These are phyloP conservation scores for Penstemon eatonii DNA, from an alignment of 257 asterid genomes.

Conservation along the genomic window DNA sequence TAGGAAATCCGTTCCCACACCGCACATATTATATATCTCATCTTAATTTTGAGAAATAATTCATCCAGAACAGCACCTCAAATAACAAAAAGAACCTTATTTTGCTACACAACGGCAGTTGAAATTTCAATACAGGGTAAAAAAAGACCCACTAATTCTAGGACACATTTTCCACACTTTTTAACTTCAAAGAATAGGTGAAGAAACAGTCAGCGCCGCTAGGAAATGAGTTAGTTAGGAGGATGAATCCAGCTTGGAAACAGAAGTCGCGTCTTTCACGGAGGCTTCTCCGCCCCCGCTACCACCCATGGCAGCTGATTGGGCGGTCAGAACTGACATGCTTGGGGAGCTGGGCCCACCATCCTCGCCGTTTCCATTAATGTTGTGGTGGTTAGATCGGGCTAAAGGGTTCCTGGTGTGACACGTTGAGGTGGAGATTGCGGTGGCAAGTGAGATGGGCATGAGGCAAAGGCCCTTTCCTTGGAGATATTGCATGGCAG, in stretches of 20 bases:
- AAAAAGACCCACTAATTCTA: too few species aligned
- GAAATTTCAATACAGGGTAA: too few species aligned
- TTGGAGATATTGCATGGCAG: slow-evolving; percentile 96
- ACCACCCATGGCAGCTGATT: slow-evolving; percentile 50
- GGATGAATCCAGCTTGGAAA: slow-evolving; percentile 17
- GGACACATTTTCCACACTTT: not conserved
- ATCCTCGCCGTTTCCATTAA: slow-evolving; percentile 23
- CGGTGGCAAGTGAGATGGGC: slow-evolving; percentile 91
- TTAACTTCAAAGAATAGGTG: not conserved
- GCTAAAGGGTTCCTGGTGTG: slow-evolving; percentile 49
- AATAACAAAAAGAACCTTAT: not conserved
- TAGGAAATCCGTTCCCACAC: too few species aligned
- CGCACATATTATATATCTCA: not conserved
- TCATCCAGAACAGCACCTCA: not conserved
- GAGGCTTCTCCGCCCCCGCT: slow-evolving; percentile 41
- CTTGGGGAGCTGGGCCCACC: slow-evolving; percentile 71
- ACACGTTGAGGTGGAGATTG: slow-evolving; percentile 80
- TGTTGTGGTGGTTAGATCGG: slow-evolving; percentile 20
- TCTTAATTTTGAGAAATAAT: not conserved
- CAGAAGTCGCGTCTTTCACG: slow-evolving; percentile 46
- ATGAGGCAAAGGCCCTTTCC: slow-evolving; percentile 93
- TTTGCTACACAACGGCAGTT: not conserved
- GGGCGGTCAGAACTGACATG: slow-evolving; percentile 70
- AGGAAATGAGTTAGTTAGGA: not conserved
- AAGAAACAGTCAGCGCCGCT: slow-evolving; percentile 8